A percentile compares a stretch with the other conserved stretches of the same genome.
These are phyloP conservation scores for Trebouxia gelatinosa DNA, from an alignment of 163 green algal species.

Conservation along the genomic window DNA sequence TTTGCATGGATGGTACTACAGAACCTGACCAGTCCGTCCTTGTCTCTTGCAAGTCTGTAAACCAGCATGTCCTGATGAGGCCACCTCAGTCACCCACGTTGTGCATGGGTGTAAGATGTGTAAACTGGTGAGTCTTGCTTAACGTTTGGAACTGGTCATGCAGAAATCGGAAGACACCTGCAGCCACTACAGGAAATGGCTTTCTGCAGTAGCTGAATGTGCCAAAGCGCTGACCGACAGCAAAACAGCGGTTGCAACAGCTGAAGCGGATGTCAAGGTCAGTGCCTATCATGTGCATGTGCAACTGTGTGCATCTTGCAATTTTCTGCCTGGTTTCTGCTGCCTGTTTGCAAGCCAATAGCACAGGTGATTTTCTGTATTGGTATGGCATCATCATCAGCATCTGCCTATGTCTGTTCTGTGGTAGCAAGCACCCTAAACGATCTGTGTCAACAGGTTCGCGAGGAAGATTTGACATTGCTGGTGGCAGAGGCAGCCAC, in stretches of 20 bases:
- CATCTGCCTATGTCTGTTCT: background rate
- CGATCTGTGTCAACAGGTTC: background rate
- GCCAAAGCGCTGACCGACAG: conserved; percentile 29
- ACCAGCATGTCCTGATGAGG: background rate
- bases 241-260: conserved; percentile 9
- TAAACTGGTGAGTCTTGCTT: too few relatives aligned
- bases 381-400: background rate
- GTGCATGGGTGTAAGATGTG: too few relatives aligned
- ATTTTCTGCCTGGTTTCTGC: background rate
- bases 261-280: conserved; percentile 13
- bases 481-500: conserved; percentile 6
- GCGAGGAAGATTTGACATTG: conserved; percentile 14
- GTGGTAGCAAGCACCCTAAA: background rate
- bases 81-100: background rate
- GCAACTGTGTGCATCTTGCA: too few relatives aligned
- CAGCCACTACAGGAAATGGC: conserved; percentile 26
- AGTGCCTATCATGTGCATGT: background rate
- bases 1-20: background rate
- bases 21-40: background rate
- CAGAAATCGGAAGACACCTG: conserved; percentile 23
- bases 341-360: background rate
- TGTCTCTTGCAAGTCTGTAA: background rate
- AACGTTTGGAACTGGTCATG: too few relatives aligned
- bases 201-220: conserved; percentile 24
- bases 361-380: too few relatives aligned